Percentiles rank a stretch among this genome's conserved stretches.
These are phyloP conservation scores for Simplicillium aogashimaense DNA, from an alignment of 2,329 filamentous ascomycete species.

Conservation along the genomic window DNA sequence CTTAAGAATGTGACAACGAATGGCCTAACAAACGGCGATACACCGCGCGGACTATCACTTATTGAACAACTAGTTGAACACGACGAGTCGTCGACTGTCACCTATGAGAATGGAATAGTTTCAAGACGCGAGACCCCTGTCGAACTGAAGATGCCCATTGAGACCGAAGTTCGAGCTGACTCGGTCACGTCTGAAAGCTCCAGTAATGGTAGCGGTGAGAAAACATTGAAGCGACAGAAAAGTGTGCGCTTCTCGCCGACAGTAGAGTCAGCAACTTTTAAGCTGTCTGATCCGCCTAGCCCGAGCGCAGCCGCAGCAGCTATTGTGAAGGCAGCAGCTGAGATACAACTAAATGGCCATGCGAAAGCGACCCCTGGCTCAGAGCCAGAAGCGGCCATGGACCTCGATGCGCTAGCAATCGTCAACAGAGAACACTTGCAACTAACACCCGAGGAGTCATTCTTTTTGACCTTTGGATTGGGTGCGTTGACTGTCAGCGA, in stretches of 20 bases:
- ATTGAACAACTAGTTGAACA: slow-evolving; percentile 6
- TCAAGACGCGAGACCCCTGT: not conserved
- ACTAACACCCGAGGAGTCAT: slow-evolving; percentile 79
- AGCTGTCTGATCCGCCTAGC: slow-evolving; percentile 40
- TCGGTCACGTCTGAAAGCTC: not conserved
- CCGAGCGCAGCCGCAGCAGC: slow-evolving; percentile 20
- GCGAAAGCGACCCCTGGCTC: slow-evolving; percentile 12
- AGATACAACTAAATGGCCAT: slow-evolving; percentile 1
- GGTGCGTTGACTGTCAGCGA: slow-evolving; percentile 60
- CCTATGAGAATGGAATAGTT: too few relatives aligned
- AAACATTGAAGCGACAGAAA: slow-evolving; percentile 38
- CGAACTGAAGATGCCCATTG: not conserved
- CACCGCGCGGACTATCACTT: not conserved
- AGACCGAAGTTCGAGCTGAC: not conserved
- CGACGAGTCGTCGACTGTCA: not conserved
- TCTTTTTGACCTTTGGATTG: slow-evolving; percentile 77
- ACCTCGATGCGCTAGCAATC: slow-evolving; percentile 12
- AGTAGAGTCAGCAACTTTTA: slow-evolving; percentile 54
- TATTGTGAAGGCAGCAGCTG: not conserved
- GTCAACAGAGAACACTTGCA: slow-evolving; percentile 75
- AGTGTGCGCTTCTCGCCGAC: slow-evolving; percentile 62
- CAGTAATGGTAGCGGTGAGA: not conserved
- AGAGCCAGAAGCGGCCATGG: slow-evolving; percentile 3
- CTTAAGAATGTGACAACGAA: slow-evolving; percentile 4
- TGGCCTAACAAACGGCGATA: not conserved